Conservation (phyloP, 2,329 filamentous ascomycete genomes). For the Aspergillus transmontanensis region DNA sequence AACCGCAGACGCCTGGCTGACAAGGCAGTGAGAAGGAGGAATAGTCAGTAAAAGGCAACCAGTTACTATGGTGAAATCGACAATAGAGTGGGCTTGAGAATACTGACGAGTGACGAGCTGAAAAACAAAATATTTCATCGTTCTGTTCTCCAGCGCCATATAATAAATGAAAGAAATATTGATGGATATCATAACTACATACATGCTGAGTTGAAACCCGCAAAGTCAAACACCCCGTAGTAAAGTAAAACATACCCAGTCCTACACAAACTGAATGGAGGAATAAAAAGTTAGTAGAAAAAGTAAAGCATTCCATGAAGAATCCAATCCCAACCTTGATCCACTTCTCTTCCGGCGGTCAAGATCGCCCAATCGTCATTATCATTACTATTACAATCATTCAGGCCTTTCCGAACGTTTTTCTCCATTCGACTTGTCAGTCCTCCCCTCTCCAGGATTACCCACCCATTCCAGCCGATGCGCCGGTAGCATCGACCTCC, state of each 20-base stretch:
- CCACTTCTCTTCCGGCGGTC: too few species aligned
- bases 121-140: too few species aligned
- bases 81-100: not conserved
- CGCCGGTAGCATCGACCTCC: slow-evolving; percentile 3
- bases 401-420: not conserved
- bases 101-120: too few species aligned
- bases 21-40: too few species aligned
- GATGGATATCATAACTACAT: not conserved
- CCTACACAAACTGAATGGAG: not conserved
- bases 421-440: not conserved
- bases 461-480: slow-evolving; percentile 7
- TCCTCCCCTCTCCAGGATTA: not conserved
- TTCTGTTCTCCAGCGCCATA: not conserved
- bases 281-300: too few species aligned
- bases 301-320: too few species aligned
- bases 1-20: too few species aligned
- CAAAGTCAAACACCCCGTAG: not conserved
- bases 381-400: not conserved
- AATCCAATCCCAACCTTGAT: too few species aligned
- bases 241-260: not conserved
- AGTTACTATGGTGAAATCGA: too few species aligned
- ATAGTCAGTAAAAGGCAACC: too few species aligned
- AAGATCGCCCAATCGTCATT: not conserved
- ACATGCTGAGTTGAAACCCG: not conserved
- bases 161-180: not conserved